Evolutionary conservation across 2,329 filamentous ascomycete species (phyloP).

Genomic region (Rhynchosporium graminicola): DNA sequence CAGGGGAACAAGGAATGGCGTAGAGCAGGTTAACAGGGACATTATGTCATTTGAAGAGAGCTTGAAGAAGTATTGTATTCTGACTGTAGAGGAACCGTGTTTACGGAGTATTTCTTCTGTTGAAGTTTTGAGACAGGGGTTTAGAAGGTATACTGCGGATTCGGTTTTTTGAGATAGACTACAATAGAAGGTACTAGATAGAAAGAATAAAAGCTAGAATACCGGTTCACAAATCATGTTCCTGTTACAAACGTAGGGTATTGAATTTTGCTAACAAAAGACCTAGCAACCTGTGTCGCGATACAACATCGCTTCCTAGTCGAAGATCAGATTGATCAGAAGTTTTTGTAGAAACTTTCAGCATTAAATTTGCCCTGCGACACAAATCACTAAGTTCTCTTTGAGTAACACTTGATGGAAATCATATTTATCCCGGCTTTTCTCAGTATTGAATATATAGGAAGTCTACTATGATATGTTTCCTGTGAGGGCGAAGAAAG

Average conservation of each 20-base stretch:
- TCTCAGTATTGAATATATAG: no score
- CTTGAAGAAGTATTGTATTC: neutral
- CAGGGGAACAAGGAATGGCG: conserved; percentile 4
- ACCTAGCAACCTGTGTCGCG: no score
- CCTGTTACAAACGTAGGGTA: neutral
- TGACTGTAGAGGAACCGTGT: neutral
- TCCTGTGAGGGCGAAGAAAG: no score
- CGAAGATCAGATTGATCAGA: no score
- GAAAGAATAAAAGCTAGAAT: neutral
- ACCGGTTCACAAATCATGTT: neutral
- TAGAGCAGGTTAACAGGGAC: neutral
- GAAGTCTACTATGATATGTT: no score
- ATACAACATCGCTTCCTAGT: no score
- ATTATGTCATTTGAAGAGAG: neutral
- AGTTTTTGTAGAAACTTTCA: no score
- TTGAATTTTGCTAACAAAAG: no score
- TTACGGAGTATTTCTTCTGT: neutral
- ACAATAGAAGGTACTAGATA: neutral
- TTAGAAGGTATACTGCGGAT: neutral
- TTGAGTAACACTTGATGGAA: no score
- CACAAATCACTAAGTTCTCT: no score
- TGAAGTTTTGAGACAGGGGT: neutral
- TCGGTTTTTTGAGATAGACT: neutral
- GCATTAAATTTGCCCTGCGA: no score
- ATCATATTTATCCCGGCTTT: no score